Conservation (phyloP, 2,329 filamentous ascomycete species). For the Massarina eburnea region DNA sequence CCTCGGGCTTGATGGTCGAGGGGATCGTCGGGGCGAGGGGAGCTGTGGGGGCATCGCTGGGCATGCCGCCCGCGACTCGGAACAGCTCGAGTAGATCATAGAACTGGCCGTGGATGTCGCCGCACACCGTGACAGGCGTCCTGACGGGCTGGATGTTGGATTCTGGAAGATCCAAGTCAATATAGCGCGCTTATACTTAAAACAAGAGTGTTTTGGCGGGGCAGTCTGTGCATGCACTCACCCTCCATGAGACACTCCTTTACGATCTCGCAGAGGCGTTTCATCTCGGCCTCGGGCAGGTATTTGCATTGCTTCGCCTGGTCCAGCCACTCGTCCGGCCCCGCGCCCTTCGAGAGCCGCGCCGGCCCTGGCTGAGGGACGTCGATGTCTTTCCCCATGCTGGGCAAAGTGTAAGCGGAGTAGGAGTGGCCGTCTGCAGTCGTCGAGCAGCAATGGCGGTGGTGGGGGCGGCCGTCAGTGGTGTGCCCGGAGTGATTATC, state of each 20-base stretch:
- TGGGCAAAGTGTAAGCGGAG: constrained; percentile 1
- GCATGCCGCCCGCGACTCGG: constrained; percentile 94
- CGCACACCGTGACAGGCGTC: constrained; percentile 94
- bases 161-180: too few relatives aligned
- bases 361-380: constrained; percentile 91
- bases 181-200: too few relatives aligned
- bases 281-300: constrained; percentile 94
- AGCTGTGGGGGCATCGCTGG: constrained; percentile 65
- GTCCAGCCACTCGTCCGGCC: constrained; percentile 93
- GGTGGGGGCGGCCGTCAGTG: constrained; percentile 14
- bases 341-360: constrained; percentile 77
- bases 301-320: constrained; percentile 98
- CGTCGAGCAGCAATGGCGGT: constrained; percentile 10
- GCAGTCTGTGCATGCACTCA: constrained; percentile 42
- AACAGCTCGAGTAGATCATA: constrained; percentile 98
- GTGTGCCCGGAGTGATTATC: constrained; percentile 35
- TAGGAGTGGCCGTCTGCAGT: neutral
- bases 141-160: constrained; percentile 98
- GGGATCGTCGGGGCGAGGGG: constrained; percentile 67
- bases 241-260: constrained; percentile 99
- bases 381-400: constrained; percentile 56
- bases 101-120: constrained; percentile 98
- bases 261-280: constrained; percentile 96
- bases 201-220: too few relatives aligned
- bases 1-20: constrained; percentile 81